Evolutionary conservation across 768 basidiomycete species (phyloP).

Genomic region (Podaxis mareebaensis): DNA sequence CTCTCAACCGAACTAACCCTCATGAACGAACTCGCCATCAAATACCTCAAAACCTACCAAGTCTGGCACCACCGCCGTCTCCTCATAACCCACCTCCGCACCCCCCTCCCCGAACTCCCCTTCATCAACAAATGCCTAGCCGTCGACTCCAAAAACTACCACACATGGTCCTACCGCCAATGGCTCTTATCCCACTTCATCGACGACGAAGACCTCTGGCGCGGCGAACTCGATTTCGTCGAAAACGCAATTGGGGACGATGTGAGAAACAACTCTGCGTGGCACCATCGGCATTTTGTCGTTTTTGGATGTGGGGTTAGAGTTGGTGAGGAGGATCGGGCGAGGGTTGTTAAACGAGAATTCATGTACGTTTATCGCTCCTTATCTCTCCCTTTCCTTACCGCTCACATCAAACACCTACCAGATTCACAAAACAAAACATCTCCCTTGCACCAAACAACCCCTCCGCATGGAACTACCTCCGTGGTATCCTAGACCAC

Average conservation of each 20-base stretch:
- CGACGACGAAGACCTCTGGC: constrained; percentile 67
- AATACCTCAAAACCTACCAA: constrained; percentile 93
- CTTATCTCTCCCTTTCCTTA: background rate
- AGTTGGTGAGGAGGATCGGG: constrained; percentile 61
- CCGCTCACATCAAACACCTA: background rate
- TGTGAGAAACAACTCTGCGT: constrained; percentile 94
- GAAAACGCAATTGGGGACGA: constrained; percentile 72
- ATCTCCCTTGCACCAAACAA: constrained; percentile 91
- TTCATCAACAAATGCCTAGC: constrained; percentile 77
- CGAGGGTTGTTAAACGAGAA: constrained; percentile 65
- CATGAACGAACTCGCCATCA: constrained; percentile 85
- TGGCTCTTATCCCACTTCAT: constrained; percentile 90
- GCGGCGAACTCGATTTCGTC: constrained; percentile 71
- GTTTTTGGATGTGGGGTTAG: constrained; percentile 69
- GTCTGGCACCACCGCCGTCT: constrained; percentile 95
- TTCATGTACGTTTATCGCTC: constrained; percentile 58
- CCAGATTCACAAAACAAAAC: constrained; percentile 81
- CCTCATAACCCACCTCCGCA: constrained; percentile 56
- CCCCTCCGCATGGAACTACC: constrained; percentile 95
- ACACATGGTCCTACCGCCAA: constrained; percentile 98
- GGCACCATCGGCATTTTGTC: constrained; percentile 94
- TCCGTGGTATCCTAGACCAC: constrained; percentile 78
- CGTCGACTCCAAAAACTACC: constrained; percentile 93
- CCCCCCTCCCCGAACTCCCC: constrained; percentile 66
- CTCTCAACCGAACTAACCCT: constrained; percentile 77